Evolutionary conservation across 2,329 filamentous ascomycete species (phyloP), one percentile per base, ranked within the genome.

Genomic region (Xylariales sp.): DNA sequence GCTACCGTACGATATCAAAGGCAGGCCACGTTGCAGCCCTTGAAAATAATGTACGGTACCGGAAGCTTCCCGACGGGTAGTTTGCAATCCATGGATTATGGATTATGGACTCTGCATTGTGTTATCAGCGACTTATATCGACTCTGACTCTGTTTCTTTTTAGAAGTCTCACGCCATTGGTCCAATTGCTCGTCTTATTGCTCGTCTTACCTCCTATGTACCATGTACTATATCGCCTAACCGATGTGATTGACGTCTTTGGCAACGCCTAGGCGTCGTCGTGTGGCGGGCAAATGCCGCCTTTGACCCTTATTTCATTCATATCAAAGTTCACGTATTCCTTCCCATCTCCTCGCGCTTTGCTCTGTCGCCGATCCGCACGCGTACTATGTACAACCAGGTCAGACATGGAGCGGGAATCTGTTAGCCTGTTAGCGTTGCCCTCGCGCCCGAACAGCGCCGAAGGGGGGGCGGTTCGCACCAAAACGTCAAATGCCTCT

Each of bases 41-140:
- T 66, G 59, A 50, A 70, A 66, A 36, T 32, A 65, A 64, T 50
- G 41, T 62, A 60, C 46, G 65, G 68, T 69, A 68, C 68, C 68
- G 68, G 68, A 69, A 70, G 66, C 59, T 70, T 70, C 68, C 68
- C 68, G 68, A 69, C 49, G 55, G 59, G 56, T 65, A 68, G 68
- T 59, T 45, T 53, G 46, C 64, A 48, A 64, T 60, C 60, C 61
- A 64, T 67, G 52, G 46, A 41, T 67, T 23, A 23, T 23, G 23
- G 23, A 23, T 23, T 23, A 23, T 23, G 55, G 50, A 41, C 50
- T 62, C 48, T 62, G 55, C 55, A 62, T 59, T 45, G 49, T 55
- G 55, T 45, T 67, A 59, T 63, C 50, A 34, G 64, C 32, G 54
- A 59, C 54, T 62, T 54, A 64, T 49, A 67, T 57, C 39, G 56